Percentiles rank a stretch among this genome's conserved stretches.
Evolutionary conservation across 306 rosid species (phyloP).

Genomic region (Quercus ilex): DNA sequence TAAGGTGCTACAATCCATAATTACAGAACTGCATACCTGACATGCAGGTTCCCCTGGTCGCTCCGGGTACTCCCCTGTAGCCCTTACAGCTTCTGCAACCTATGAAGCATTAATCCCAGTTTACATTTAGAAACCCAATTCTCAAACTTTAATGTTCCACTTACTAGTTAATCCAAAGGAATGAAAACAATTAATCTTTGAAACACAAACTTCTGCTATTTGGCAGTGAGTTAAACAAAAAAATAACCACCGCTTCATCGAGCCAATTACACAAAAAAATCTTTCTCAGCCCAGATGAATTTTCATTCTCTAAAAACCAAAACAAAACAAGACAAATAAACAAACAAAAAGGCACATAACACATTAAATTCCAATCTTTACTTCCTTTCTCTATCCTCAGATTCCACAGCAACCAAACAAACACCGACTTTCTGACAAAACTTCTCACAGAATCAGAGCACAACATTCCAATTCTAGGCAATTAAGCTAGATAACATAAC

Average conservation of each 20-base stretch:
- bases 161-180: background rate
- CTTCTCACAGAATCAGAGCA: background rate
- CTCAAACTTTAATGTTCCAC: background rate
- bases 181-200: background rate
- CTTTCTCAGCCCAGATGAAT: background rate
- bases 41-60: slow-evolving; percentile 79
- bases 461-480: background rate
- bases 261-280: background rate
- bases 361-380: background rate
- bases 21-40: slow-evolving; percentile 45
- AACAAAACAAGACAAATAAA: background rate
- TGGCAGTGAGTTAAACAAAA: background rate
- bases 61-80: slow-evolving; percentile 94
- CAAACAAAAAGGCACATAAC: background rate
- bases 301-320: background rate
- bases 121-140: slow-evolving; percentile 12
- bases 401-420: background rate
- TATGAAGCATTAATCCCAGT: slow-evolving; percentile 21
- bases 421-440: background rate
- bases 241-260: background rate
- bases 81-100: slow-evolving; percentile 91
- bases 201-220: background rate
- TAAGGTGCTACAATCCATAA: background rate
- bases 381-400: background rate
- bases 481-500: background rate